Base-by-base conservation (phyloP, 2,329 filamentous ascomycete genomes). In the Pseudogymnoascus pannorum region DNA sequence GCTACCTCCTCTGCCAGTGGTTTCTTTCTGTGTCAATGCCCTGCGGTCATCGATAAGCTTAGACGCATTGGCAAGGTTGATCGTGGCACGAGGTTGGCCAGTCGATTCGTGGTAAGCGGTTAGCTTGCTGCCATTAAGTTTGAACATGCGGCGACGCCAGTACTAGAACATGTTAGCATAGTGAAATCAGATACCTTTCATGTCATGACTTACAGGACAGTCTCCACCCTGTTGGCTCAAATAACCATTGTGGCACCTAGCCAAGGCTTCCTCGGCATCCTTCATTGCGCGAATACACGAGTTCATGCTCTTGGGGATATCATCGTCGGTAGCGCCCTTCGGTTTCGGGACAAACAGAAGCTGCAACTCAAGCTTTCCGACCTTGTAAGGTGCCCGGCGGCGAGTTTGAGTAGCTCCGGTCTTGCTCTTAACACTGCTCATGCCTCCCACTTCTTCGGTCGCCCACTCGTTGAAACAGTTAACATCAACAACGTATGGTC, bases 221-320 rank as follows among this genome's bases (percentile, higher is more conserved):
- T 99, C 94, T 68, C 94, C 94, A 72, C 94, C 94, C 76, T 99
- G 94, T 73, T 99, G 94, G 73, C 92, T 97, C 63, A 99, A 78
- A 70, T 89, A 87, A 29, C 94, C 93, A 74, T 99, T 93, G 80
- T 85, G 96, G 68, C 86, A 88, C 64, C 88, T 86, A 57, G 87
- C 81, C 64, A 89, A 83, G 64, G 89, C 82, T 72, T 89, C 88
- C 73, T 96, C 92, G 1, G 93, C 92, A 59, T 93, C 91, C 75
- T 89, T 91, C 76, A 99, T 86, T 77, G 97, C 94, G 16, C 94
- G 85, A 68, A 97, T 89, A 74, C 92, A 96, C 44, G 91, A 89
- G 75, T 94, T 96, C 92, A 99, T 96, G 78, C 92, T 97, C 86
- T 97, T 97, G 60, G 94, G 94, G 91, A 99, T 97, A 68, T 97